Evolutionary conservation across 331 rosid species (phyloP).

Genomic region (Quercus tomentella): DNA sequence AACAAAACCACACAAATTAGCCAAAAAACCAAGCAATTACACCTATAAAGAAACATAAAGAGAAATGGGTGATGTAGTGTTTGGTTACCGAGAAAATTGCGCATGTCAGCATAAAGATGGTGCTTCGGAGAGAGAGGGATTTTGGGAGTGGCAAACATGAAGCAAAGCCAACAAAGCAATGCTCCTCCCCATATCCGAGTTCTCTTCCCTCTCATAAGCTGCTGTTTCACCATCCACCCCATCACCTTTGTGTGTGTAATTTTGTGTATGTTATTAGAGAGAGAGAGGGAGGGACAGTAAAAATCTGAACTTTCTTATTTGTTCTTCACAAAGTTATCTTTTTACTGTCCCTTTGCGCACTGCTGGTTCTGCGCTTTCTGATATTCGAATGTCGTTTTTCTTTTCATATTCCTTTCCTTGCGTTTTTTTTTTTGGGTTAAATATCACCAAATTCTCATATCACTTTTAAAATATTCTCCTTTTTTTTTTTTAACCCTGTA

Average conservation of each 20-base stretch:
- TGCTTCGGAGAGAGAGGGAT: slow-evolving; percentile 47
- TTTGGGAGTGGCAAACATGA: slow-evolving; percentile 41
- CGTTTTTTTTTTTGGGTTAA: too few relatives aligned
- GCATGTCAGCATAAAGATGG: slow-evolving; percentile 55
- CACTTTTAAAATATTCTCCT: too few relatives aligned
- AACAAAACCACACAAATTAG: slow-evolving; percentile 6
- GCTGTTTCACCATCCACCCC: slow-evolving; percentile 39
- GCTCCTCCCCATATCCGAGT: slow-evolving; percentile 32
- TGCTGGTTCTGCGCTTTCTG: background rate
- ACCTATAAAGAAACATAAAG: background rate
- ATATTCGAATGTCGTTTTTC: background rate
- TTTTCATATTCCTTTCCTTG: too few relatives aligned
- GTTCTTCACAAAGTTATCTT: background rate
- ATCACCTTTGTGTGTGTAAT: background rate
- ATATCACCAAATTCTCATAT: too few relatives aligned
- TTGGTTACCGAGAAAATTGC: slow-evolving; percentile 59
- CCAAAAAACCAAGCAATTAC: slow-evolving; percentile 6
- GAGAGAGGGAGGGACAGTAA: background rate
- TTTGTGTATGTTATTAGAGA: background rate
- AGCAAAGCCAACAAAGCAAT: slow-evolving; percentile 30
- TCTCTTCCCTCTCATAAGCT: slow-evolving; percentile 31
- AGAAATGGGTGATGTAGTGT: background rate
- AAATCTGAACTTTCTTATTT: background rate
- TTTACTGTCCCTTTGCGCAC: background rate
- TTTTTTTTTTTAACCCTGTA: too few relatives aligned